Conservation (phyloP, 2,329 filamentous ascomycete genomes). For the Fusarium staphyleae region DNA sequence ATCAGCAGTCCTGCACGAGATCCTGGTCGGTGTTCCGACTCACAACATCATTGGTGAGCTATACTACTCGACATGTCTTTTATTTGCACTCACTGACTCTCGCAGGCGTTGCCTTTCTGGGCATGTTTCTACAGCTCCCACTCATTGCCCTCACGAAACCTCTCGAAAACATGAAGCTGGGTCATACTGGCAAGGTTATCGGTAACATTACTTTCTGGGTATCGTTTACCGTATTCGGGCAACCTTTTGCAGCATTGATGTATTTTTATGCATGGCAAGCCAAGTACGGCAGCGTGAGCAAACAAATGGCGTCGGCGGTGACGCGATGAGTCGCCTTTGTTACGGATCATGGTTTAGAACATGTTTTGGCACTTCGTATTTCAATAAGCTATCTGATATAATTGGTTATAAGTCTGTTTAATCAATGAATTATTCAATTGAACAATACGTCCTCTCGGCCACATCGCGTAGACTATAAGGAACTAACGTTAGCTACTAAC, state of each 20-base stretch:
- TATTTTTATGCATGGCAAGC: slow-evolving; percentile 99
- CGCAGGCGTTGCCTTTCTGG: slow-evolving; percentile 84
- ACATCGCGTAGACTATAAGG: too few relatives aligned
- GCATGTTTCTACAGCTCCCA: slow-evolving; percentile 93
- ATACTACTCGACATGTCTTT: not conserved
- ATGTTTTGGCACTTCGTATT: slow-evolving; percentile 1
- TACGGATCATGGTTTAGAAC: not conserved
- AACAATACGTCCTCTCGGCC: slow-evolving; percentile 7
- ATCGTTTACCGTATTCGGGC: slow-evolving; percentile 92
- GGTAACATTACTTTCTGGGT: slow-evolving; percentile 98
- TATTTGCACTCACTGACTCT: slow-evolving; percentile 15
- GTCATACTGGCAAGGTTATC: slow-evolving; percentile 73
- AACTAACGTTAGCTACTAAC: too few relatives aligned
- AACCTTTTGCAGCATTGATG: slow-evolving; percentile 88
- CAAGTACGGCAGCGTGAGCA: slow-evolving; percentile 87
- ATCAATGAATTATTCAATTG: not conserved
- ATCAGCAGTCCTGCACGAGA: slow-evolving; percentile 88
- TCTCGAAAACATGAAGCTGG: slow-evolving; percentile 78
- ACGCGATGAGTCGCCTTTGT: slow-evolving; percentile 7
- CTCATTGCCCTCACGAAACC: slow-evolving; percentile 82
- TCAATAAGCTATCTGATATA: slow-evolving; percentile 3
- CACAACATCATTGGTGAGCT: slow-evolving; percentile 87
- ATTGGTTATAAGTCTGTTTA: slow-evolving; percentile 8
- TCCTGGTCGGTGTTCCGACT: slow-evolving; percentile 91
- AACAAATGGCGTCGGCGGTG: slow-evolving; percentile 40